Base-by-base conservation (phyloP, 2,329 filamentous ascomycete species). In the Teratosphaeriaceae sp. region DNA sequence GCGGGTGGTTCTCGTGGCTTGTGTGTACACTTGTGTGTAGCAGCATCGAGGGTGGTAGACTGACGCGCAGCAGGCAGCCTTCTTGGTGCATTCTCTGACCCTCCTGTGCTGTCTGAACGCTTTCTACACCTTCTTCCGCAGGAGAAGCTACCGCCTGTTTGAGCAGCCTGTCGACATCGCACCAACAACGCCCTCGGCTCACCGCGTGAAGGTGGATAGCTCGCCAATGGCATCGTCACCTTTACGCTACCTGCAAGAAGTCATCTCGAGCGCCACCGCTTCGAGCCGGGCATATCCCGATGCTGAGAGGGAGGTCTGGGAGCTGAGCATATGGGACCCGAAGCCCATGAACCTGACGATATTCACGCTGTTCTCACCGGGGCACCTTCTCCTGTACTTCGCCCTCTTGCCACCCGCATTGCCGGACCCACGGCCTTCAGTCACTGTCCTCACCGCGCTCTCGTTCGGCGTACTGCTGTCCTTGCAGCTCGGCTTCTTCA, bases 311-410 rank as follows among this genome's bases (percentile, higher is more conserved):
- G 89, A 98, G 64, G 92, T 98, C 8, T 98, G 92, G 92, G 89
- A 98, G 65, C 68, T 98, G 38, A 78, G 84, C 1, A 76, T 97
- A 5, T 98, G 92, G 92, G 89, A 97, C 61, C 92, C 94, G 24
- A 76, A 90, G 36, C 88, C 89, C 2, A 75, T 94, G 26, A 88
- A 81, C 35, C 68, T 97, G 41, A 80, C 82, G 27, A 70, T 97
- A 2, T 88, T 96, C 60, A 92, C 87, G 55, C 72, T 92, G 30
- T 97, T 98, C 69, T 94, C 89, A 56, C 92, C 92, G 0, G 85
- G 88, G 0, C 94, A 98, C 66, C 78, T 94, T n/a, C 69, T 95
- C 37, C 76, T 96, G 21, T 95, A 98, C 67, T 84, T 83, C 73
- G 74, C 95, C 23, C 89, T 90, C 54, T 74, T 98, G 1, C 94